Evolutionary conservation across 2,329 filamentous ascomycete genomes (phyloP), one percentile per base, ranked within the genome.

Genomic region (Camillea tinctor): DNA sequence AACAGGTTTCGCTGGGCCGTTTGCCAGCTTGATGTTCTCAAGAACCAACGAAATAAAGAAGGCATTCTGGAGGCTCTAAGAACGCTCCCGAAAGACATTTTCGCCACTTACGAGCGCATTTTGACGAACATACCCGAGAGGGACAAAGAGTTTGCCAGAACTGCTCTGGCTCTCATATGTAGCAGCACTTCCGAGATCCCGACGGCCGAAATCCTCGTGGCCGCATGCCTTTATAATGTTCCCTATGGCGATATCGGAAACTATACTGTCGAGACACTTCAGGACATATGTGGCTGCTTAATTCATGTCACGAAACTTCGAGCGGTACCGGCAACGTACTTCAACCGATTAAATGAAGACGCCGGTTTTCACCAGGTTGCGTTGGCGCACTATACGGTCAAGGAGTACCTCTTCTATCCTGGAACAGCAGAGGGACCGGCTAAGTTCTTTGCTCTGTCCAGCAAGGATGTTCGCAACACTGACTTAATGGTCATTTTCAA

Each of bases 331-430:
- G 3, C 9, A 1, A 52, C 59, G 3, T 15, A 48, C 5, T 66
- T 63, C 50, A 23, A 11, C 24, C 67, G 61, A n/a, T 58, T 60
- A 1, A 55, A 67, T 9, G 66, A 66, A 19, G 52, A 17, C 20
- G 1, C 22, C 15, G 1, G 17, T 17, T 62, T 63, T 30, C 61
- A 66, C 44, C 66, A 56, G 26, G 67, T 64, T 20, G 54, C 40
- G 15, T 49, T 70, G 17, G 67, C 69, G 7, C 69, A 72, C 52
- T 72, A 69, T 20, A 72, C 69, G 15, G 69, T 72, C 17, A 68
- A 63, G 52, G 69, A 72, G 50, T 72, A 67, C 11, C 61, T 72
- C 5, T 69, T 67, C 50, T 60, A 55, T n/a, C 24, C 54, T 2
- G 13, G 57, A 1, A 67, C 64, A 21, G 58, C 57, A 1, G 36